phyloP scores from a whole-genome alignment of 2,329 filamentous ascomycete species.

The Xylaria multiplex region DNA sequence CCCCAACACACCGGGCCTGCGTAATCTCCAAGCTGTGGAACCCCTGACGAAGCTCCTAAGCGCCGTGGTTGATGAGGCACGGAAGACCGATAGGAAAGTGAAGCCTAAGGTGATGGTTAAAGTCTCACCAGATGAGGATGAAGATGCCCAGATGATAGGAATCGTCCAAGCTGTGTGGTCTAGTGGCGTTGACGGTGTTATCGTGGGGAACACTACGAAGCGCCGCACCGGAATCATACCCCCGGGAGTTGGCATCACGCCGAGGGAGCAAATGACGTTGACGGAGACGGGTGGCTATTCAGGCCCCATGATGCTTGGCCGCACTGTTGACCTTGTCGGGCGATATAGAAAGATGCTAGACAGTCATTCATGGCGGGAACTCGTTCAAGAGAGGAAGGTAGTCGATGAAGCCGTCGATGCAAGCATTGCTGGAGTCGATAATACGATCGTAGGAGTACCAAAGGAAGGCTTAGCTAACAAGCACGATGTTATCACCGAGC shows the following conservation, averaged over 20 bases:
- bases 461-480: conserved; percentile 41
- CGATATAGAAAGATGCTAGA: conserved; percentile 80
- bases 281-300: conserved; percentile 88
- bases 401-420: conserved; percentile 49
- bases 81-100: conserved; percentile 72
- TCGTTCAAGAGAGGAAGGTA: conserved; percentile 42
- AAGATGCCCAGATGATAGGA: conserved; percentile 82
- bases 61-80: conserved; percentile 83
- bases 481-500: conserved; percentile 55
- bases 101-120: conserved; percentile 95
- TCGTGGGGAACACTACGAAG: conserved; percentile 97
- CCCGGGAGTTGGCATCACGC: conserved; percentile 69
- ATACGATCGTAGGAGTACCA: conserved; percentile 47
- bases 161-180: conserved; percentile 86
- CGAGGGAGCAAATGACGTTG: conserved; percentile 73
- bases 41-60: conserved; percentile 83
- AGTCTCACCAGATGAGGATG: conserved; percentile 94
- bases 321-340: conserved; percentile 80
- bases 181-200: conserved; percentile 91
- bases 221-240: conserved; percentile 77
- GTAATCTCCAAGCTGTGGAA: conserved; percentile 84
- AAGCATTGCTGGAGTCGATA: conserved; percentile 51
- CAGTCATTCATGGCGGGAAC: conserved; percentile 54
- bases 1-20: conserved; percentile 92
- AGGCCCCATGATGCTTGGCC: conserved; percentile 86